Base-by-base conservation (phyloP, 768 basidiomycete species). In the Mycena amicta region DNA sequence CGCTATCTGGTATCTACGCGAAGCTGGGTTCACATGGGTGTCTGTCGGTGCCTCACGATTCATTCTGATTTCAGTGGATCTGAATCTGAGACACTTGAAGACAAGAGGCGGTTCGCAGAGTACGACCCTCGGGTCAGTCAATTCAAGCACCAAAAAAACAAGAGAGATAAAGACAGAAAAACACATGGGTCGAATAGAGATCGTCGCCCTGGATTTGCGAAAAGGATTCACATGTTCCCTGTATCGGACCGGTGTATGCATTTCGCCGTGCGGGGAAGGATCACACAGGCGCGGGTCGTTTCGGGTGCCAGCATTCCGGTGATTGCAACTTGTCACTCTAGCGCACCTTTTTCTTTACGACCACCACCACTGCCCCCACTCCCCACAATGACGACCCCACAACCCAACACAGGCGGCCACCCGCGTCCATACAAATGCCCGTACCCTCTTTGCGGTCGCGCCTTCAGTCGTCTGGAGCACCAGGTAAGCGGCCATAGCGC, bases 401-500 rank as follows among this genome's bases (percentile, higher is more conserved):
- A 37, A 37, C 8, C 33, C 11, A 37, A 49, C 47, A 49, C 6
- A 6, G 47, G 6, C 11, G 47, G 47, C 59, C 79, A 79, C 12
- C 70, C 80, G 25, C 68, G 95, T 57, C 96, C 96, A 0, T 99
- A 98, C 86, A 98, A 98, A 71, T 99, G 96, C 71, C 96, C 96
- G 2, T 92, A 91, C 72, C 82, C 81, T 3, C 82, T 92, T 28
- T 99, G 96, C 70, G 93, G 92, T 26, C 82, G 94, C n/a, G 94
- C 96, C 0, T 99, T 99, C 75, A 95, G 92, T 68, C 81, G 96
- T 56, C 85, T 98, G 23, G 96, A 99, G 72, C 96, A 99, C 73
- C 94, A 95, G 85, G 94, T 91, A 66, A 33, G 73, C 18, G 29
- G 15, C 27, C 16, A 55, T 28, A 25, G 16, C 13, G 47, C 47